Base-by-base conservation (phyloP, 2,329 filamentous ascomycete genomes). In the Dactylellina drechsleri region DNA sequence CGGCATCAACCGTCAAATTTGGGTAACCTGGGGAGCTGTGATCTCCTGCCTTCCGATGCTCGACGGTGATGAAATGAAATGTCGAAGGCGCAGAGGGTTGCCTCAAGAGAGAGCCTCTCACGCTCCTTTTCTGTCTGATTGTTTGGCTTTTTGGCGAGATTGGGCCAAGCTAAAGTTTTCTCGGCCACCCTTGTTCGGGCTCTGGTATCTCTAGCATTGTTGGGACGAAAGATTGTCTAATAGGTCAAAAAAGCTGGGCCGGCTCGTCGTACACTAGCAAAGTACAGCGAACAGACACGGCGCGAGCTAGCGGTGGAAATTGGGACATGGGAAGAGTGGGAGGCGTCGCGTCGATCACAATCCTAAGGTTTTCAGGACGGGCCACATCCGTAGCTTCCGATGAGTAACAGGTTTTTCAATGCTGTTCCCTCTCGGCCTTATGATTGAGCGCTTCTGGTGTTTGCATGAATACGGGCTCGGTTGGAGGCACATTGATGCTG, bases 61-160 rank as follows among this genome's bases (percentile, higher is more conserved):
- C 53, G 41, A 28, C 68, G 68, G 68, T 72, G 68, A 59, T 60
- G 59, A 66, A 45, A 56, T 50, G 7, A 2, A 52, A 72, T 72
- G 60, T 36, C 50, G 67, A 72, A 45, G 60, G 50, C 60, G 66
- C 67, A 43, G 43, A 40, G 58, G 18, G 50, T 28, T 20, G 54
- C 23, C 23, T 23, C 23, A 4, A 56, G 10, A 4, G 31, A 36
- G 31, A 36, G 31, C 31, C 31, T 36, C 31, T 36, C 31, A 7
- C 31, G 5, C 31, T 47, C 43, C 43, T 47, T 36, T 36, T 7
- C 31, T 10, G 6, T 18, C 13, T n/a, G 16, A 28, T 50, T 20
- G 43, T 57, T 16, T 15, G 52, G 62, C 28, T 58, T 43, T 53
- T 68, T 68, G 56, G 65, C 65, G 65, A 68, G 56, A 68, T 68